A percentile compares a stretch with the other conserved stretches of the same genome.
phyloP scores from a whole-genome alignment of 192 early-diverging fungal genomes.

The Backusella tarrabulga region DNA sequence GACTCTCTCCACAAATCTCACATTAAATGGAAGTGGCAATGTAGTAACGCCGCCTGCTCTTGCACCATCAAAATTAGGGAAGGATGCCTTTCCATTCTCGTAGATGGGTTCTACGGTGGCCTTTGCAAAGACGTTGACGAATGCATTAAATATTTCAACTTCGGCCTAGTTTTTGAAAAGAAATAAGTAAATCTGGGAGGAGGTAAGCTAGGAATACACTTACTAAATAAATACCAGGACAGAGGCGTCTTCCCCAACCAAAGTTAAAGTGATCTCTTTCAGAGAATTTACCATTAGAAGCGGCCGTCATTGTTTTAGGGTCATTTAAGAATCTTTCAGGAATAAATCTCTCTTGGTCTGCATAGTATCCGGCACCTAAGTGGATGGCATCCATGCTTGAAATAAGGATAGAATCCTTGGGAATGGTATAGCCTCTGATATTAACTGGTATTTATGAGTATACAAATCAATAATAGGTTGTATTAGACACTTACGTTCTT shows the following conservation, averaged over 20 bases:
- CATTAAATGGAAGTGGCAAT: not conserved
- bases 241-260: constrained; percentile 16
- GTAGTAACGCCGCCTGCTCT: not conserved
- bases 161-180: constrained; percentile 5
- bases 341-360: not conserved
- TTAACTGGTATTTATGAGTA: not conserved
- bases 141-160: constrained; percentile 1
- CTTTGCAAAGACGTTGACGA: not conserved
- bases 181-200: too few species aligned
- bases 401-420: not conserved
- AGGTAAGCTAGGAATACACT: too few species aligned
- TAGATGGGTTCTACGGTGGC: not conserved
- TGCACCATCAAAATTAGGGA: not conserved
- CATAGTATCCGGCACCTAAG: not conserved
- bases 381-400: not conserved
- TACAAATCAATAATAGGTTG: not conserved
- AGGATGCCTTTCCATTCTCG: not conserved
- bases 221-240: not conserved
- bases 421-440: constrained; percentile 1
- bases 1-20: not conserved
- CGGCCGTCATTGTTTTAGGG: not conserved
- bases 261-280: constrained; percentile 12
- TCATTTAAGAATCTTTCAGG: constrained; percentile 10
- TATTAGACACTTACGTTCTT: constrained; percentile 13
- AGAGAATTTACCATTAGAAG: not conserved